Evolutionary conservation across 495 filamentous ascomycete genomes (phyloP).

Genomic region (Trypethelium eluteriae): DNA sequence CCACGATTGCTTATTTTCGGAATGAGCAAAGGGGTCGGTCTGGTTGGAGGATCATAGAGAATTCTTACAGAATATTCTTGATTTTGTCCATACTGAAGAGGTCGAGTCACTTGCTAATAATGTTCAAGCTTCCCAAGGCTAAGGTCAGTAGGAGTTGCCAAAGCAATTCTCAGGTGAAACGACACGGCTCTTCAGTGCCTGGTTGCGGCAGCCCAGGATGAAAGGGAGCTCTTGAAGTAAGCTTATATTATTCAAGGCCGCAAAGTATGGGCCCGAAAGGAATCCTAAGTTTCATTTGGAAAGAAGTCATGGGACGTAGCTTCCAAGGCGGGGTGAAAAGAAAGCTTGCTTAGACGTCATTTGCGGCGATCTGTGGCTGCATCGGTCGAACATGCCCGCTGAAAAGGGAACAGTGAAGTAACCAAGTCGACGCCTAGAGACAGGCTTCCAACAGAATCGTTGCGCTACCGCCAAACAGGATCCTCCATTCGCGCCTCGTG

Average conservation of each 20-base stretch:
- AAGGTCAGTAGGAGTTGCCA: background rate
- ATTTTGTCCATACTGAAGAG: conserved; percentile 30
- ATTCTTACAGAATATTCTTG: conserved; percentile 29
- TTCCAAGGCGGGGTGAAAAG: background rate
- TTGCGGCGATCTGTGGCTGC: conserved; percentile 4
- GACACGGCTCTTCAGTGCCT: background rate
- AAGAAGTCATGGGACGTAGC: conserved; percentile 1
- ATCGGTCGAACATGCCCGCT: background rate
- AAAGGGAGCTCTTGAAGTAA: background rate
- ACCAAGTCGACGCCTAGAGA: background rate
- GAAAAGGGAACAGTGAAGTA: background rate
- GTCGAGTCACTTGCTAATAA: background rate
- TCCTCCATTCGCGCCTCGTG: background rate
- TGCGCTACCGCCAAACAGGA: background rate
- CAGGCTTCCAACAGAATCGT: background rate
- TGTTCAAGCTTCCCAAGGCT: background rate
- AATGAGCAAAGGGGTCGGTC: background rate
- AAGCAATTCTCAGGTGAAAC: background rate
- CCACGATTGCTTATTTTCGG: conserved; percentile 18
- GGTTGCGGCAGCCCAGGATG: background rate
- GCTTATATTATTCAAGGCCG: background rate
- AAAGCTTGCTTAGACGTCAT: background rate
- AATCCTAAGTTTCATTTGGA: background rate
- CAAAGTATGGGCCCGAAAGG: background rate
- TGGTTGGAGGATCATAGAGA: background rate